A percentile compares a stretch with the other conserved stretches of the same genome.
phyloP scores from a whole-genome alignment of 2,329 filamentous ascomycete genomes.

The Mariannaea elegans region DNA sequence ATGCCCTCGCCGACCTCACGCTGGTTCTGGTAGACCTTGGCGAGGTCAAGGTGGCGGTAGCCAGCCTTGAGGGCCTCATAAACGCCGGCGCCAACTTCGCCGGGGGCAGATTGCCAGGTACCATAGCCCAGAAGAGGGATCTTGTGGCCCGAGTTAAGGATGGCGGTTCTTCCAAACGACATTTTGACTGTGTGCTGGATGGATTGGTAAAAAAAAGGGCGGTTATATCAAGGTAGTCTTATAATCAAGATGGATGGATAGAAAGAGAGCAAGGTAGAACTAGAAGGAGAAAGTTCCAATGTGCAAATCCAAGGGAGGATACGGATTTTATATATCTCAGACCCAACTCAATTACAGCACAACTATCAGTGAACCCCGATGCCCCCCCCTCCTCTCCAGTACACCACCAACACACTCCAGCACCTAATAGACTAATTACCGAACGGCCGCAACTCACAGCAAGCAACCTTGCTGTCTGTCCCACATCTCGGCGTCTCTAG shows the following conservation, averaged over 20 bases:
- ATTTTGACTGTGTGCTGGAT: slow-evolving; percentile 37
- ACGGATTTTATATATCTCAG: neutral
- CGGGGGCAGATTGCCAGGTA: slow-evolving; percentile 74
- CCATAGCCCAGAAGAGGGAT: slow-evolving; percentile 69
- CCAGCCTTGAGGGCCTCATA: slow-evolving; percentile 69
- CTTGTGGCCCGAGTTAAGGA: slow-evolving; percentile 70
- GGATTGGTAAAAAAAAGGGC: neutral
- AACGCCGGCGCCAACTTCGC: slow-evolving; percentile 71
- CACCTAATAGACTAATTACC: no score
- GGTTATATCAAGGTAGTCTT: neutral
- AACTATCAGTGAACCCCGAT: neutral
- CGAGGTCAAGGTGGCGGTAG: slow-evolving; percentile 69
- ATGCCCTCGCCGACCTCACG: slow-evolving; percentile 65
- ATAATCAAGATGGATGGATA: neutral
- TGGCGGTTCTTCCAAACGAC: slow-evolving; percentile 65
- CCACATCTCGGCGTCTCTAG: neutral
- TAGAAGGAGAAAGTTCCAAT: no score
- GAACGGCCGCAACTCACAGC: neutral
- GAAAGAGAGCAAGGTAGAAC: neutral
- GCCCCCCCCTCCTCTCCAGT: neutral
- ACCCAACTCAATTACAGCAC: slow-evolving; percentile 1
- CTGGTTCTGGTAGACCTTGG: slow-evolving; percentile 71
- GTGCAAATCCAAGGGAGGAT: neutral
- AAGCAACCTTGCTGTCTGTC: neutral
- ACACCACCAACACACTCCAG: neutral